Evolutionary conservation across 495 filamentous ascomycete genomes (phyloP).

Genomic region (Aspergillus leporis): DNA sequence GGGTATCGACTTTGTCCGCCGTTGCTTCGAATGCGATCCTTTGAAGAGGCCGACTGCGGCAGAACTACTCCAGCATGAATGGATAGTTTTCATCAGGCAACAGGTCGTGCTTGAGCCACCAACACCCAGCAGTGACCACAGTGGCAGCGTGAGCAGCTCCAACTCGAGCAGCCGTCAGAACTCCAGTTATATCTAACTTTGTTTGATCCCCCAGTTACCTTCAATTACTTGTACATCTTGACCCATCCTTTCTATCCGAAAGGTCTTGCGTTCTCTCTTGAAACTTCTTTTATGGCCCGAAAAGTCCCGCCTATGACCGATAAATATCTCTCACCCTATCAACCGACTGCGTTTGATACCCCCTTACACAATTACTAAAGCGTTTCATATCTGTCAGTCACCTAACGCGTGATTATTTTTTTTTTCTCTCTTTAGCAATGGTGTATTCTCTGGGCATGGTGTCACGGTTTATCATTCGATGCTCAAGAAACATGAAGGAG

Average conservation of each 20-base stretch:
- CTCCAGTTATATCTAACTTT: conserved; percentile 31
- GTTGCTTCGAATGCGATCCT: conserved; percentile 88
- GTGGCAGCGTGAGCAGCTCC: conserved; percentile 32
- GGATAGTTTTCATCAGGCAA: conserved; percentile 73
- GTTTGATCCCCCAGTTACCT: neutral
- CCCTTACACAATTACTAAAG: conserved; percentile 1
- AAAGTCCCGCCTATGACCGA: neutral
- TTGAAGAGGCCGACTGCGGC: conserved; percentile 75
- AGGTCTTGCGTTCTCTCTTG: conserved; percentile 1
- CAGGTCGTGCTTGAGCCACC: conserved; percentile 58
- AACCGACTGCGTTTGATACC: conserved; percentile 22
- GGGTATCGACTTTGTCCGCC: conserved; percentile 85
- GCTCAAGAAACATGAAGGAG: conserved; percentile 10
- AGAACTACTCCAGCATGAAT: conserved; percentile 92
- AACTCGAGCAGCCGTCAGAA: conserved; percentile 35
- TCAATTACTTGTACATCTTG: conserved; percentile 3
- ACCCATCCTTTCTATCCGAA: neutral
- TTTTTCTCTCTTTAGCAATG: neutral
- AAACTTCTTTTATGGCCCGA: neutral
- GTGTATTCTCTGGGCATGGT: conserved; percentile 1
- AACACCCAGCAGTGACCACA: conserved; percentile 46
- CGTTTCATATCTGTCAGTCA: neutral
- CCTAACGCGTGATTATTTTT: neutral
- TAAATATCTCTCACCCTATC: neutral
- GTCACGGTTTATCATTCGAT: neutral